These are phyloP conservation scores for Chrysoporthe puriensis DNA, from an alignment of 2,329 filamentous ascomycete species.

Conservation along the genomic window DNA sequence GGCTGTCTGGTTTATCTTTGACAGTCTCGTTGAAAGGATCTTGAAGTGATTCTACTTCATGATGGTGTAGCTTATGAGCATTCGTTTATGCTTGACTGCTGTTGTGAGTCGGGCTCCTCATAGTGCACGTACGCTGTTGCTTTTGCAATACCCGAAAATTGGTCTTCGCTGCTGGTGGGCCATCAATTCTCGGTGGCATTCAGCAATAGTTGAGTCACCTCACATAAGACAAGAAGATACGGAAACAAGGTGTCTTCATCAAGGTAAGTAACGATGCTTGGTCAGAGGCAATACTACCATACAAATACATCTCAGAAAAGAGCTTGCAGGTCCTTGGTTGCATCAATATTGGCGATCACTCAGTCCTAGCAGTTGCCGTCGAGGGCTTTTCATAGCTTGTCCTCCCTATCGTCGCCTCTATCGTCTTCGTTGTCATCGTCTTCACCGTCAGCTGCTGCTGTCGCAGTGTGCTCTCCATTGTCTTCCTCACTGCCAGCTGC, in stretches of 20 bases:
- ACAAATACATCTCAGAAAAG: conserved; percentile 14
- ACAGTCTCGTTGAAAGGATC: too few relatives aligned
- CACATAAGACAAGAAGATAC: not conserved
- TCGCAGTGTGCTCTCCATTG: not conserved
- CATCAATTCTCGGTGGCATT: not conserved
- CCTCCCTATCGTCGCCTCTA: not conserved
- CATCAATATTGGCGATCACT: conserved; percentile 1
- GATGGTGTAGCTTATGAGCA: too few relatives aligned
- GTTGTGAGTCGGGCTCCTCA: too few relatives aligned
- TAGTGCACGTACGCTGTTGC: not conserved
- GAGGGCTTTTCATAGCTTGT: not conserved
- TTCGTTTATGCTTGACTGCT: too few relatives aligned
- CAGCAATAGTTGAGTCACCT: not conserved
- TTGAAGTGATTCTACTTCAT: not conserved
- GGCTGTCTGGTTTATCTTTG: too few relatives aligned
- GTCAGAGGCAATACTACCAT: conserved; percentile 20
- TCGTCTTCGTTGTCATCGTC: not conserved
- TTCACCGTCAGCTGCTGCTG: not conserved
- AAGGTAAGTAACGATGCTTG: conserved; percentile 12
- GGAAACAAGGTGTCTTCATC: not conserved
- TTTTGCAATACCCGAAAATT: not conserved
- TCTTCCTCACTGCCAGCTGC: not conserved
- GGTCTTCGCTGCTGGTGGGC: not conserved
- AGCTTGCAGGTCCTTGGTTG: conserved; percentile 18
- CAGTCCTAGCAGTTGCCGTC: not conserved